Evolutionary conservation across 2,329 filamentous ascomycete species (phyloP), one percentile per base, ranked within the genome.

Genomic region (Karstenula rhodostoma): DNA sequence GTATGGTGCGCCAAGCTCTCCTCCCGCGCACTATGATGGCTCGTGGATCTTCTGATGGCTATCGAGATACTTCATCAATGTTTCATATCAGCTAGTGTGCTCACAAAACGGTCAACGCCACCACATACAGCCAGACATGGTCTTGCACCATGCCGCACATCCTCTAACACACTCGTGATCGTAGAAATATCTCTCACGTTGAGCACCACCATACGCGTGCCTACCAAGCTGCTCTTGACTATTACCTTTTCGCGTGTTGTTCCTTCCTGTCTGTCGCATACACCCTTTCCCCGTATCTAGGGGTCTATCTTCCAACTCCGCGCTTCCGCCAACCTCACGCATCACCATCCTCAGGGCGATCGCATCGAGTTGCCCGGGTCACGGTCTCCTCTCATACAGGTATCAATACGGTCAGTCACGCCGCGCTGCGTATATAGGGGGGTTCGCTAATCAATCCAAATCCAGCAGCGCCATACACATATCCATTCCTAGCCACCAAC

Each of bases 271-370:
- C 8, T 44, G n/a, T 23, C 7, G 10, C 42, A 22, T 44, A 10
- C 4, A 19, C 23, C 13, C 42, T 44, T 44, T 44, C 42, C 42
- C 7, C 37, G n/a, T 15, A 22, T 22, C 19, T 22, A 22, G 6
- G 40, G 19, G n/a, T 9, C 42, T 40, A 15, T 9, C 42, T 19
- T 44, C 3, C 42, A 44, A 22, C 19, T 23, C 42, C 19, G 7
- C 37, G 40, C n/a, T 51, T 29, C 43, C 49, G 46, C 8, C 48
- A 62, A 44, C 60, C 52, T 59, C 57, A 22, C 29, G 22, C 57
- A 56, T 49, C 56, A 35, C 22, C 42, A 51, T 40, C 46, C 48
- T 46, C 56, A 44, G 40, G 33, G 37, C 29, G 46, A 54, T 48
- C 49, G 48, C 56, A 57, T 56, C 47, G 48, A 52, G 55, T 57